A percentile compares a stretch with the other conserved stretches of the same genome.
Conservation (phyloP, 2,329 filamentous ascomycete species). For the Aspergillus arachidicola region DNA sequence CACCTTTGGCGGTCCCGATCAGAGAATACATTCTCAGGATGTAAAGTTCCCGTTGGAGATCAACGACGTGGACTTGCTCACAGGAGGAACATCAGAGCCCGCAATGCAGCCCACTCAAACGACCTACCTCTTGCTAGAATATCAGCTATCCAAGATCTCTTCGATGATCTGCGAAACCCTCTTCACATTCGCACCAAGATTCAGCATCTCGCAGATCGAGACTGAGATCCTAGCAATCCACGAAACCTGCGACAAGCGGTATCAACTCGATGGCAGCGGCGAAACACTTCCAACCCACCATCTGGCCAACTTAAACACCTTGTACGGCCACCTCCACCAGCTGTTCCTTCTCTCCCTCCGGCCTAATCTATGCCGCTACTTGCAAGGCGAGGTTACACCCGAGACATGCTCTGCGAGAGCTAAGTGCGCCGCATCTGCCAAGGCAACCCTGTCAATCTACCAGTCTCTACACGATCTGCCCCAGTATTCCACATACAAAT, state of each 20-base stretch:
- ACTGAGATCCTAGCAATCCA: slow-evolving; percentile 34
- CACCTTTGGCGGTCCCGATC: slow-evolving; percentile 38
- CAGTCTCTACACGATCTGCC: slow-evolving; percentile 33
- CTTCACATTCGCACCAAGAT: slow-evolving; percentile 30
- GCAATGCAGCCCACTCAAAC: slow-evolving; percentile 40
- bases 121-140: slow-evolving; percentile 44
- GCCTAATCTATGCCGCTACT: slow-evolving; percentile 35
- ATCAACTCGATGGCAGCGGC: slow-evolving; percentile 26
- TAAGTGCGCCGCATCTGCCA: slow-evolving; percentile 37
- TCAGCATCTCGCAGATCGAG: slow-evolving; percentile 30
- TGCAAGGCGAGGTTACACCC: slow-evolving; percentile 33
- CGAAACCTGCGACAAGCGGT: slow-evolving; percentile 34
- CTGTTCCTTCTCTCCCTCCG: slow-evolving; percentile 41
- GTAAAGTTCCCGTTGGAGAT: slow-evolving; percentile 39
- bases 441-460: slow-evolving; percentile 38
- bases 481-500: slow-evolving; percentile 40
- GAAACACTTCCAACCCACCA: slow-evolving; percentile 37
- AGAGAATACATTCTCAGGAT: slow-evolving; percentile 28
- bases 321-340: slow-evolving; percentile 44
- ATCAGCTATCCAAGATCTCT: slow-evolving; percentile 39
- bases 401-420: slow-evolving; percentile 32
- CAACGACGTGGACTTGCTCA: slow-evolving; percentile 40
- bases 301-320: slow-evolving; percentile 43
- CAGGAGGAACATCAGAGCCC: slow-evolving; percentile 23
- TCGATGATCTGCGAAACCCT: slow-evolving; percentile 40